Conservation (phyloP, 2,329 filamentous ascomycete species). For the Colletotrichum lini region DNA sequence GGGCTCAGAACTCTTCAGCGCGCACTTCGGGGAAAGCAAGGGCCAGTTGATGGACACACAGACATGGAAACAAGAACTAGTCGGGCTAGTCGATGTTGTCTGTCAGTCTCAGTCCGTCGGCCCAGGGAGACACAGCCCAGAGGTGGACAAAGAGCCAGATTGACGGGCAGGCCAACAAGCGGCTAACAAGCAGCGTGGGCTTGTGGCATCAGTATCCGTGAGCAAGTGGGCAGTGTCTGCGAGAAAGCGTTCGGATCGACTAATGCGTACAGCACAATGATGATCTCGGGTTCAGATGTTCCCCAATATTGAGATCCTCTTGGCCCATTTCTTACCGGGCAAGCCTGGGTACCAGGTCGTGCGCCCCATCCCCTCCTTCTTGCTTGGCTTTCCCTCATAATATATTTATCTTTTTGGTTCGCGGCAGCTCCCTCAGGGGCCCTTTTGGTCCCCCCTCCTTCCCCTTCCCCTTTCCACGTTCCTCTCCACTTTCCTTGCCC, state of each 20-base stretch:
- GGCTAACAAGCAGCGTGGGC: conserved; percentile 1
- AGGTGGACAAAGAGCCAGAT: conserved; percentile 11
- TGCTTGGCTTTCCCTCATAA: neutral
- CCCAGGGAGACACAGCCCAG: conserved; percentile 1
- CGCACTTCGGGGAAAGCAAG: conserved; percentile 1
- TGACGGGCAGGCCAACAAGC: conserved; percentile 15
- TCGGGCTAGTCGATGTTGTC: neutral
- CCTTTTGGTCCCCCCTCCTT: conserved; percentile 26
- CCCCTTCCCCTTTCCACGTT: conserved; percentile 41
- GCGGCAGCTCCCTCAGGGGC: conserved; percentile 15
- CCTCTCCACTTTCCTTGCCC: conserved; percentile 24
- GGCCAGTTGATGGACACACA: conserved; percentile 20
- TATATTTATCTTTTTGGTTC: neutral
- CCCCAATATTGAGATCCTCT: neutral
- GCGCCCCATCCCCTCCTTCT: conserved; percentile 12
- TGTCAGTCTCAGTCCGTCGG: conserved; percentile 24
- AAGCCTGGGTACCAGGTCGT: neutral
- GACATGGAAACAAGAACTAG: conserved; percentile 7
- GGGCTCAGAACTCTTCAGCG: conserved; percentile 22
- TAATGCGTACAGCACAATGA: conserved; percentile 22
- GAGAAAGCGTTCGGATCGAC: conserved; percentile 27
- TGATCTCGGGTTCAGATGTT: conserved; percentile 12
- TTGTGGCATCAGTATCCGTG: conserved; percentile 14
- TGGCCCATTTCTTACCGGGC: neutral
- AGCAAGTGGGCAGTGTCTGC: conserved; percentile 24